Evolutionary conservation across 495 filamentous ascomycete genomes (phyloP).

Genomic region (Penicillium malachiteum): DNA sequence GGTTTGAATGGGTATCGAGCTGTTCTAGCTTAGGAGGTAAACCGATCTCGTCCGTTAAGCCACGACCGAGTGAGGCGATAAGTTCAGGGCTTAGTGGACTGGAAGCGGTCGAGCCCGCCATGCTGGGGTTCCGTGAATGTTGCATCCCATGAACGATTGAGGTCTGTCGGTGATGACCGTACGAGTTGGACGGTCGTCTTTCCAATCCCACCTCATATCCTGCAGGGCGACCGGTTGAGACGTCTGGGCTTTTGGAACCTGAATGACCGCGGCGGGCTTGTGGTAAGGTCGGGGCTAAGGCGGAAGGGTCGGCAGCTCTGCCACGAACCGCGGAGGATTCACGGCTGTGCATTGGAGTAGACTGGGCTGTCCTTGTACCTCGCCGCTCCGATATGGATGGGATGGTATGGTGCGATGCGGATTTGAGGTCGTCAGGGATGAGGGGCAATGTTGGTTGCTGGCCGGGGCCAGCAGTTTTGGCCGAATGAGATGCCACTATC

Average conservation of each 20-base stretch:
- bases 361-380: slow-evolving; percentile 46
- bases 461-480: slow-evolving; percentile 41
- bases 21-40: slow-evolving; percentile 31
- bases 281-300: slow-evolving; percentile 36
- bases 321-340: slow-evolving; percentile 46
- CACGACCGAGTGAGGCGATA: slow-evolving; percentile 64
- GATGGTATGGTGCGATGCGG: slow-evolving; percentile 43
- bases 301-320: slow-evolving; percentile 41
- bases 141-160: slow-evolving; percentile 93
- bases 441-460: slow-evolving; percentile 46
- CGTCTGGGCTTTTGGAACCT: slow-evolving; percentile 56
- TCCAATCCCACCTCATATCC: slow-evolving; percentile 61
- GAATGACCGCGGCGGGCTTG: slow-evolving; percentile 52
- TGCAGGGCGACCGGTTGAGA: slow-evolving; percentile 36
- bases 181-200: slow-evolving; percentile 65
- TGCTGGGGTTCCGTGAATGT: slow-evolving; percentile 86
- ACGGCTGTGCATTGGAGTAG: slow-evolving; percentile 50
- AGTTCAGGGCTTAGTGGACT: slow-evolving; percentile 84
- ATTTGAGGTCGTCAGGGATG: slow-evolving; percentile 43
- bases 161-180: slow-evolving; percentile 89
- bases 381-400: slow-evolving; percentile 42
- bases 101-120: slow-evolving; percentile 58
- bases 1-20: slow-evolving; percentile 28
- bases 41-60: slow-evolving; percentile 27
- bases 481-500: slow-evolving; percentile 42